These are phyloP conservation scores for Boletus rex-veris DNA, from an alignment of 768 basidiomycete genomes.

Conservation along the genomic window DNA sequence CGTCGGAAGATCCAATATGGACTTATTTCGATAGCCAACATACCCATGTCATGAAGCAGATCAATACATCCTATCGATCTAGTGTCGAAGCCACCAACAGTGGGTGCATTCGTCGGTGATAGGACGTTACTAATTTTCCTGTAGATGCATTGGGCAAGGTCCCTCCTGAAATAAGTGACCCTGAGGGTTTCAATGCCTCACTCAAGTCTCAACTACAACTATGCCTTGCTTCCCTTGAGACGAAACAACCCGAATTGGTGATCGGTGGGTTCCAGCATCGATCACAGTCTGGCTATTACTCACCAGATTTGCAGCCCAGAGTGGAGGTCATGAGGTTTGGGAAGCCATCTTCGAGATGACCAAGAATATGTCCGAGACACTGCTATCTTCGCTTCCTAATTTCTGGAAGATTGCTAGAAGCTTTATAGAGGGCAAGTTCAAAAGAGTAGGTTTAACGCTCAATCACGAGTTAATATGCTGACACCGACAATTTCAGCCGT, in stretches of 20 bases:
- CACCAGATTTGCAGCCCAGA: slow-evolving; percentile 48
- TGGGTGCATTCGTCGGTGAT: slow-evolving; percentile 19
- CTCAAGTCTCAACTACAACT: slow-evolving; percentile 57
- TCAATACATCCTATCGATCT: slow-evolving; percentile 59
- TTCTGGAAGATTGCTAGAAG: slow-evolving; percentile 92
- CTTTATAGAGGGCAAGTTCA: slow-evolving; percentile 92
- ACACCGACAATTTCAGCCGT: slow-evolving; percentile 21
- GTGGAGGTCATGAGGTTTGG: slow-evolving; percentile 78
- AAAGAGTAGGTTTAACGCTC: slow-evolving; percentile 53
- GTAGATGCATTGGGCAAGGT: slow-evolving; percentile 48
- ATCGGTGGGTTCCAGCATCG: slow-evolving; percentile 44
- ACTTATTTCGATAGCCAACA: slow-evolving; percentile 94
- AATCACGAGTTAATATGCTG: background rate
- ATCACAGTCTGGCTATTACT: background rate
- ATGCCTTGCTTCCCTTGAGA: slow-evolving; percentile 58
- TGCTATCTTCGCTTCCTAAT: slow-evolving; percentile 80
- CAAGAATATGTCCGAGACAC: slow-evolving; percentile 81
- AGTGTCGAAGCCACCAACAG: slow-evolving; percentile 51
- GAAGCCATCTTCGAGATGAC: slow-evolving; percentile 72
- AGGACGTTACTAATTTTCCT: slow-evolving; percentile 1
- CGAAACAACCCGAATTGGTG: slow-evolving; percentile 57
- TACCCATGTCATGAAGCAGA: slow-evolving; percentile 73
- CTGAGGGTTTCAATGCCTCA: slow-evolving; percentile 40
- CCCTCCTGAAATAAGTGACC: slow-evolving; percentile 31
- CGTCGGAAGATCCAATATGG: slow-evolving; percentile 91